Conservation (phyloP, 176 grass and related monocot genomes). For the Poa pratensis region DNA sequence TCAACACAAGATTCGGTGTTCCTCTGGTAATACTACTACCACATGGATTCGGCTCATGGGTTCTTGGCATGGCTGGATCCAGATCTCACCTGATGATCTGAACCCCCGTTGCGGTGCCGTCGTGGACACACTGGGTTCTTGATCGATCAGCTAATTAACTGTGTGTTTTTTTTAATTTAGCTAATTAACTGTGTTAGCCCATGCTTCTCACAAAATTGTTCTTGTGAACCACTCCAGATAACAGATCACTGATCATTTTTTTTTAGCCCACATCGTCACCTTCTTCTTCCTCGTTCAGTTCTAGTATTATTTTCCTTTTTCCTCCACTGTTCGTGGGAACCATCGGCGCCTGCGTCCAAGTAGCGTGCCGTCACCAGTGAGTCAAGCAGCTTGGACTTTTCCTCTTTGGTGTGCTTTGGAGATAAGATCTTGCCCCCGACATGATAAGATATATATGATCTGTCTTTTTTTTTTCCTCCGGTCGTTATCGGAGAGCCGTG, state of each 20-base stretch:
- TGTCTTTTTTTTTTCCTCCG: neutral
- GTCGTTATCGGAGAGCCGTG: neutral
- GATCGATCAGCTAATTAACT: too few species aligned
- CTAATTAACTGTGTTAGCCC: too few species aligned
- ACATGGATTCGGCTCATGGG: too few species aligned
- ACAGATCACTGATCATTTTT: fast-evolving
- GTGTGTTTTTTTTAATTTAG: too few species aligned
- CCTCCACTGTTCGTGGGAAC: neutral
- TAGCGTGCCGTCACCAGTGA: slow-evolving; percentile 11
- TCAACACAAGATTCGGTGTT: too few species aligned
- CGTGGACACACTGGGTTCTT: too few species aligned
- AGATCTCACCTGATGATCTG: too few species aligned
- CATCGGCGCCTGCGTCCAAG: neutral
- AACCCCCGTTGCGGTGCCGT: too few species aligned
- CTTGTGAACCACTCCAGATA: neutral
- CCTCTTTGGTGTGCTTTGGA: neutral
- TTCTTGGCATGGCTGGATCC: too few species aligned
- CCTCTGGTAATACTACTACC: too few species aligned
- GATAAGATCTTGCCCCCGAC: slow-evolving; percentile 26
- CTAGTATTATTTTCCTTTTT: neutral
- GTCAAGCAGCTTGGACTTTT: slow-evolving; percentile 29
- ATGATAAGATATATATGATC: neutral
- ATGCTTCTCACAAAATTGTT: too few species aligned
- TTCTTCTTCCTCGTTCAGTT: neutral
- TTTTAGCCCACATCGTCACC: neutral